A percentile compares a stretch with the other conserved stretches of the same genome.
phyloP scores from a whole-genome alignment of 208 protist genomes.

The Spongospora subterranea region DNA sequence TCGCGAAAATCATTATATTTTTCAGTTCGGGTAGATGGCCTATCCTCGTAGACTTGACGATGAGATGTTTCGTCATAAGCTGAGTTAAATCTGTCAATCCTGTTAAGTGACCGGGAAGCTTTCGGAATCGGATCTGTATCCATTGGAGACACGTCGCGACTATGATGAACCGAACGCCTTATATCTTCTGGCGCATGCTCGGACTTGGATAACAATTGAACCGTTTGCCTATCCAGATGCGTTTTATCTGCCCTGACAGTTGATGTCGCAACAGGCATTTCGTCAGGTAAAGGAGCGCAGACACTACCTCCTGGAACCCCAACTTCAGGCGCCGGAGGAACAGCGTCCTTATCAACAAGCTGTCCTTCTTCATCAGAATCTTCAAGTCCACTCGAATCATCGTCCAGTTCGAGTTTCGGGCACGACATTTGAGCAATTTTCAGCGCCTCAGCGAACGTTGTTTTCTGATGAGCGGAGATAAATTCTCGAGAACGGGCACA shows the following conservation, averaged over 20 bases:
- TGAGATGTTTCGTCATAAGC: too few relatives aligned
- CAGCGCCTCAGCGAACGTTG: background rate
- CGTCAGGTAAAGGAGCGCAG: background rate
- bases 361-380: slow-evolving; percentile 6
- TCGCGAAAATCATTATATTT: too few relatives aligned
- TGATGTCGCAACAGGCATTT: background rate
- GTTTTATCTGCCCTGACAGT: background rate
- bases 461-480: background rate
- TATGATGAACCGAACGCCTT: too few relatives aligned
- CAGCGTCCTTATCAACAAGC: background rate
- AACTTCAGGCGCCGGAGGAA: background rate
- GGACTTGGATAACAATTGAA: too few relatives aligned
- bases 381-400: slow-evolving; percentile 43
- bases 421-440: background rate
- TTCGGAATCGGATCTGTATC: too few relatives aligned
- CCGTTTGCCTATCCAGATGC: too few relatives aligned
- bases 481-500: slow-evolving; percentile 33
- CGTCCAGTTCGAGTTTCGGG: background rate
- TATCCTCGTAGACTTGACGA: too few relatives aligned
- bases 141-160: too few relatives aligned
- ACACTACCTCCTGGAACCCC: background rate
- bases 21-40: too few relatives aligned
- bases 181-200: too few relatives aligned
- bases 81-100: too few relatives aligned
- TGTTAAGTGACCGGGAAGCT: too few relatives aligned